A percentile compares a stretch with the other conserved stretches of the same genome.
Evolutionary conservation across 2,329 filamentous ascomycete species (phyloP).

Genomic region (Claviceps paspali): DNA sequence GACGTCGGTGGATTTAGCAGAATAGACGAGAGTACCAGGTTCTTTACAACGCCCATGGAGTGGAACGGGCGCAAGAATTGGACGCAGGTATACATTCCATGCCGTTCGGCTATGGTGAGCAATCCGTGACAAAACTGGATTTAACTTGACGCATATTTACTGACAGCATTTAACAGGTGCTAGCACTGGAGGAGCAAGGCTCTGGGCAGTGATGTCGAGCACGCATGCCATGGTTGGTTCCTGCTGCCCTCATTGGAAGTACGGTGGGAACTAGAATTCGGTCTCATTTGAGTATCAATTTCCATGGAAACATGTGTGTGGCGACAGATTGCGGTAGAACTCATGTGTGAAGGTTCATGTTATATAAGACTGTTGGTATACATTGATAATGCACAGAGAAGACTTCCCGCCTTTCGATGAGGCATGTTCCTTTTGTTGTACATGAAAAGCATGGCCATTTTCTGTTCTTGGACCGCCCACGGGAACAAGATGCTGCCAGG

Average conservation of each 20-base stretch:
- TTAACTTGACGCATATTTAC: conserved; percentile 12
- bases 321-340: neutral
- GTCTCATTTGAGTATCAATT: neutral
- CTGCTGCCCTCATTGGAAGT: too few species aligned
- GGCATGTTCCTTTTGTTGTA: too few species aligned
- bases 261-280: neutral
- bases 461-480: too few species aligned
- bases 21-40: conserved; percentile 65
- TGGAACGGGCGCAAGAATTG: conserved; percentile 91
- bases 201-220: neutral
- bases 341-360: neutral
- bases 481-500: too few species aligned
- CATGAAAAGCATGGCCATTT: too few species aligned
- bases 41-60: conserved; percentile 78
- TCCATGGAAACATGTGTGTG: neutral
- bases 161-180: conserved; percentile 20
- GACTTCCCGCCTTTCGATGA: too few species aligned
- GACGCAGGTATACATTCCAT: conserved; percentile 80
- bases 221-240: conserved; percentile 1
- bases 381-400: too few species aligned
- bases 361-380: neutral
- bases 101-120: conserved; percentile 66
- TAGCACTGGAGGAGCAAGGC: conserved; percentile 28
- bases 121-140: neutral
- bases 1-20: conserved; percentile 68